phyloP scores from a whole-genome alignment of 129 eudicot species.

The Scalesia atractyloides region DNA sequence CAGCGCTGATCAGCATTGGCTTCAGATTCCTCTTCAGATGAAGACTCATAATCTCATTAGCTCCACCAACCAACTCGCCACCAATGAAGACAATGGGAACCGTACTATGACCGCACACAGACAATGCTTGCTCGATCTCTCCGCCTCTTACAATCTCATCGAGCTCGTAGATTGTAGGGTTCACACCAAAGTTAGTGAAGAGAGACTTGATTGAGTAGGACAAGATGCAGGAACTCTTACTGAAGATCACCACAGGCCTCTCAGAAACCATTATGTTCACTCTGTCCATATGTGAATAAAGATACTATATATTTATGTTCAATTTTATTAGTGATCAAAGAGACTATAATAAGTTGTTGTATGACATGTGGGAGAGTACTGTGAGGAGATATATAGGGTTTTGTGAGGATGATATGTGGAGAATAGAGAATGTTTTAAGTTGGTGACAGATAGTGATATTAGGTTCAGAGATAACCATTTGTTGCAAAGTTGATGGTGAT shows the following conservation, averaged over 20 bases:
- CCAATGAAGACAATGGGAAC: conserved; percentile 78
- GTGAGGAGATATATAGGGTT: conserved; percentile 17
- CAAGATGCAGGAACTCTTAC: conserved; percentile 67
- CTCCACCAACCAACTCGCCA: conserved; percentile 75
- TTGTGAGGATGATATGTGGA: conserved; percentile 29
- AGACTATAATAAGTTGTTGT: neutral
- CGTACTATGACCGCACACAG: conserved; percentile 42
- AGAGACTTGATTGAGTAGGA: conserved; percentile 68
- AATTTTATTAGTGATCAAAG: neutral
- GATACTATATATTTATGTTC: neutral
- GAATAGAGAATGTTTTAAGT: conserved; percentile 24
- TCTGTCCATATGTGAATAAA: conserved; percentile 42
- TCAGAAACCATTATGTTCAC: conserved; percentile 64
- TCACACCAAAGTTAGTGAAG: conserved; percentile 60
- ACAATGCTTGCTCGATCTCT: conserved; percentile 64
- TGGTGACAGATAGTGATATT: conserved; percentile 13
- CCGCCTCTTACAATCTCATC: conserved; percentile 61
- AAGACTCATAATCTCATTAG: conserved; percentile 71
- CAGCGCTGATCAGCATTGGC: conserved; percentile 66
- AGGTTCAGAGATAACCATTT: conserved; percentile 16
- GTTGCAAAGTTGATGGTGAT: conserved; percentile 11
- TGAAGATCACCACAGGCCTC: conserved; percentile 79
- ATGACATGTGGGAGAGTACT: neutral
- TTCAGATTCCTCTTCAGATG: conserved; percentile 52
- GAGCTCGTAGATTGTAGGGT: conserved; percentile 74